Base-by-base conservation (phyloP, 164 flowering plant species). In the Magnolia kwangsiensis region DNA sequence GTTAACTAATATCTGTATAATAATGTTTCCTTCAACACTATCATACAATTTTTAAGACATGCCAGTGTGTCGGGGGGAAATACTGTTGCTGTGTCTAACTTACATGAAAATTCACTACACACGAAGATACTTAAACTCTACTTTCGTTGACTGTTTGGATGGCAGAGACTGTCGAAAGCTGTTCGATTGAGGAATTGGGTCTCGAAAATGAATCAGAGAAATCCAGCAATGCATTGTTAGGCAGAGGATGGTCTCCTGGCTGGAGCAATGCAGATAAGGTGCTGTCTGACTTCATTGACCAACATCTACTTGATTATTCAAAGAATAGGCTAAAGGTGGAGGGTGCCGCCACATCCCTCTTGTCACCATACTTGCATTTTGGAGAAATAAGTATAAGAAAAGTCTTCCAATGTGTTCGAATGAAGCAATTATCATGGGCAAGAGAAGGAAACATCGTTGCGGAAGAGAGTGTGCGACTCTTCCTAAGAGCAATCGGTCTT, bases 191-290 rank as follows among this genome's bases (percentile, higher is more conserved):
- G 77, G 97, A 91, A 74, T 78, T 95, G 81, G 93, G 89, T 64
- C 94, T 95, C 61, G 98, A 95, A 85, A 66, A 93, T 76, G 97
- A 90, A 78, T 75, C 82, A 50, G 98, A 95, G 84, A 95, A 91
- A 78, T 82, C 97, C 29, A 95, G 98, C 86, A 95, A 95, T 81
- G 92, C 89, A 7, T 85, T 93, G 82, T 76, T 95, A 67, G 91
- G 90, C 59, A 85, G 93, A 83, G 93, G 86, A 66, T 95, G 98
- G 98, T 87, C 89, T 29, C 98, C 98, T 1, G 98, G 98, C 74
- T 95, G 98, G 97, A 83, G 87, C 85, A 87, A 86, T 83, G 97
- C 97, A 50, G 91, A 93, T 72, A 90, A 88, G 80, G 82, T 87
- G 18, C 79, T 93, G 21, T 76, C 78, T 19, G 93, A 93, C 72